Evolutionary conservation across 202 grass and related monocot species (phyloP), one percentile per base, ranked within the genome.

Genomic region (Brachypodium distachyon): DNA sequence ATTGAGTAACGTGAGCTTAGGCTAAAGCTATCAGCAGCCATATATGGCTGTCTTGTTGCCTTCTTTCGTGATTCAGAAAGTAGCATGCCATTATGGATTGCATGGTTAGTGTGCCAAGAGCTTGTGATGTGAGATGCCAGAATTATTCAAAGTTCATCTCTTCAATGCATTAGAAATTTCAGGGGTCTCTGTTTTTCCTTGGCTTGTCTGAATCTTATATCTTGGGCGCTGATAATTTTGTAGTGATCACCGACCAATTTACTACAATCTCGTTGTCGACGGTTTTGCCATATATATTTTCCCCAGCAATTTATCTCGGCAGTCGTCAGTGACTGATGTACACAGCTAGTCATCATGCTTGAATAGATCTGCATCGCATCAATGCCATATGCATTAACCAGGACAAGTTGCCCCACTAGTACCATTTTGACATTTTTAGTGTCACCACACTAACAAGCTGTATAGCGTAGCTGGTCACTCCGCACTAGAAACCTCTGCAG

Each of bases 21-120:
- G 83, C 72, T 77, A 25, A 82, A 50, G 44, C 65, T 84, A 84
- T 46, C 41, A 73, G 59, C 40, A 87, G 49, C 71, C 87, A 53
- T 63, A 56, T 72, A 29, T 87, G 73, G 77, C 76, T 71, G 40
- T 64, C 84, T 52, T 40, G 55, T 72, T 81, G 44, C 81, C 81
- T 81, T 79, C 77, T 34, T 43, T 10, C 59, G 71, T 77, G 25
- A 66, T 81, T 59, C 12, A 49, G 50, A 70, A 72, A 72, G 86
- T 85, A 60, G 14, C 81, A 39, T 51, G 25, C 76, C 59, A 76
- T 72, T 76, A 80, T 84, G 76, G 56, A 62, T 76, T 76, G 70
- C n/a, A 39, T 64, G 70, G 81, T 84, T 38, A 18, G 11, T 84
- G 18, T 65, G 62, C 76, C 63, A 63, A 65, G 49, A 80, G 76